Evolutionary conservation across 23 red algal species (phyloP), one percentile per base, ranked within the genome.

Genomic region (Cyanidioschyzon merolae): DNA sequence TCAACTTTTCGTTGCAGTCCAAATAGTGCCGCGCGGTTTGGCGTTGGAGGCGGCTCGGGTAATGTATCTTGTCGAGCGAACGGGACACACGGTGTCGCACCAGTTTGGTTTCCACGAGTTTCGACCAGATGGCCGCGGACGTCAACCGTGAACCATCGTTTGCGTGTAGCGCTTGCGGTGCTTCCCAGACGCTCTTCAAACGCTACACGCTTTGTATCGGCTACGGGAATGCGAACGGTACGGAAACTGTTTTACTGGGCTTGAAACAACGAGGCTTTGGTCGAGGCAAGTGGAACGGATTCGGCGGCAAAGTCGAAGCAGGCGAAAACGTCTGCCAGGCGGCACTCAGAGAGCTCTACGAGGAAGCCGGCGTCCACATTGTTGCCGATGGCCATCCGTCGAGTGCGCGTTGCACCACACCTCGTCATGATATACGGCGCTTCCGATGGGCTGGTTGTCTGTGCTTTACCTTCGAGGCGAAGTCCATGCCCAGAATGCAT

Each of bases 201-300:
- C 63, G 63, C 21, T 71, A 71, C 63, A 71, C 63, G 63, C 29
- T 71, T 3, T 32, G 7, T 32, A 71, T 71, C 63, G 63, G 63
- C 32, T 71, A 71, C 32, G n/a, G 3, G 12, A 71, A 71, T 3
- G 3, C n/a, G 3, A 25, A 7, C 2, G 63, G 30, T 7, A 27
- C 2, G n/a, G 63, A 71, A 7, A 3, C 2, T 27, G 32, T 71
- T 35, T 27, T 71, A 7, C 63, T 71, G 30, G 63, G 63, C 30
- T 71, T 25, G 16, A 71, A 71, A 27, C 21, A 32, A 32, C 63
- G 63, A 7, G 63, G 63, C 7, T 71, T 71, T 32, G 63, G 63
- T 7, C 12, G 30, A 27, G 63, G 63, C 21, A 71, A 71, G 32
- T 71, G 63, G 63, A 71, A 71, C 63, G 63, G 63, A 3, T 71